phyloP scores from a whole-genome alignment of 192 early-diverging fungal species.

The Coemansia sp. region DNA sequence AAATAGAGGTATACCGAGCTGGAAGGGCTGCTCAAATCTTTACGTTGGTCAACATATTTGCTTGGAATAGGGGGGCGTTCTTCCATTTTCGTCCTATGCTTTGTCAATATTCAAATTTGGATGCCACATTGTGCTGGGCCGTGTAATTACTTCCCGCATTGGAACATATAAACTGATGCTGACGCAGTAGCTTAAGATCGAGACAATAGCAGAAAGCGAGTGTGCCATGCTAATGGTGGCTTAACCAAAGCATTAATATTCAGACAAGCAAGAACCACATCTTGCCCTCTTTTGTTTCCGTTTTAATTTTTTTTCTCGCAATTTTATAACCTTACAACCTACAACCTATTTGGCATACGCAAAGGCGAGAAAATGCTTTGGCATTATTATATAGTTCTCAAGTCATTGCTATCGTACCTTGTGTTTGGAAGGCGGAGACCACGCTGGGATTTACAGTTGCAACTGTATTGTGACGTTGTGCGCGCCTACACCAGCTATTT shows the following conservation, averaged over 20 bases:
- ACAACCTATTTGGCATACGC: neutral
- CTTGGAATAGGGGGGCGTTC: slow-evolving; percentile 9
- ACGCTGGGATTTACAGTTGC: slow-evolving; percentile 27
- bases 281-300: neutral
- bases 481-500: slow-evolving; percentile 4
- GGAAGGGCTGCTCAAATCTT: slow-evolving; percentile 35
- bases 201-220: too few species aligned
- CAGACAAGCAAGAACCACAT: too few species aligned
- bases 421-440: slow-evolving; percentile 21
- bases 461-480: slow-evolving; percentile 20
- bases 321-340: neutral
- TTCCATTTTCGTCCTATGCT: too few species aligned
- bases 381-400: neutral
- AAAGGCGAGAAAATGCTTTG: neutral
- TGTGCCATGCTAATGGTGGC: too few species aligned
- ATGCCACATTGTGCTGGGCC: too few species aligned
- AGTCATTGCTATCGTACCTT: slow-evolving; percentile 1
- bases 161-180: too few species aligned
- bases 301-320: neutral
- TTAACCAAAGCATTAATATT: too few species aligned
- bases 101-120: too few species aligned
- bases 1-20: slow-evolving; percentile 14
- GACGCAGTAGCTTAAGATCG: too few species aligned
- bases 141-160: too few species aligned
- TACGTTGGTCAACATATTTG: slow-evolving; percentile 35